Percentiles rank a stretch among this genome's conserved stretches.
Evolutionary conservation across 2,329 filamentous ascomycete genomes (phyloP).

Genomic region (Tolypocladium endophyticum): DNA sequence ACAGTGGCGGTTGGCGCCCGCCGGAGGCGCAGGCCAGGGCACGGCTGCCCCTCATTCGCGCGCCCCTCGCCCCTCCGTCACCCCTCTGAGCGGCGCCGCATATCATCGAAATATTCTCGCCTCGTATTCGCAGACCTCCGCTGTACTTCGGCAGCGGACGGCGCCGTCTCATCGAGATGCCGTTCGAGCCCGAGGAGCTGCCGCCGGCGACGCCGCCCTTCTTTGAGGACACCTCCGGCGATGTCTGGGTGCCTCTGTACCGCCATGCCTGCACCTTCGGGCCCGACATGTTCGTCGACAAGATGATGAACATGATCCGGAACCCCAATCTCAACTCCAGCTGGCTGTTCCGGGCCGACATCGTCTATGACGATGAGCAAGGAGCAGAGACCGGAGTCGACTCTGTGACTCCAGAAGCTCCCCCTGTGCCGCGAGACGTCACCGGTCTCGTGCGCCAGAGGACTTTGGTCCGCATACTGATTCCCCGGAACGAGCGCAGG

Average conservation of each 20-base stretch:
- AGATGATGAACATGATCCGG: constrained; percentile 64
- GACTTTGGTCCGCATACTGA: constrained; percentile 63
- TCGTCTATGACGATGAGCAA: constrained; percentile 35
- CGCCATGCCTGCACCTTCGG: constrained; percentile 51
- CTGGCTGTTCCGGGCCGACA: constrained; percentile 69
- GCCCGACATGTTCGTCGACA: constrained; percentile 49
- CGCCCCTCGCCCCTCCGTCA: not conserved
- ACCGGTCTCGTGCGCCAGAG: constrained; percentile 34
- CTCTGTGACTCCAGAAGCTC: not conserved
- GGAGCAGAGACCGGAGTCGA: constrained; percentile 3
- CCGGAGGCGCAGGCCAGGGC: not conserved
- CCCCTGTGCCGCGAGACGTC: constrained; percentile 9
- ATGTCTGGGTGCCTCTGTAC: constrained; percentile 43
- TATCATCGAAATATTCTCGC: not conserved
- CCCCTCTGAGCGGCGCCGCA: not conserved
- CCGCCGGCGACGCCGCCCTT: constrained; percentile 13
- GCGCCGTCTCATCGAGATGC: constrained; percentile 4
- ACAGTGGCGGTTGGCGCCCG: not conserved
- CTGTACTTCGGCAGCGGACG: not conserved
- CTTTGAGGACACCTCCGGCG: constrained; percentile 14
- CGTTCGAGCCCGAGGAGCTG: constrained; percentile 18
- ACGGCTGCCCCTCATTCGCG: not conserved
- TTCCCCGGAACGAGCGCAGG: constrained; percentile 70
- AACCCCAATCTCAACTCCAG: constrained; percentile 74
- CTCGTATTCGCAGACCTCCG: not conserved